A percentile compares a stretch with the other conserved stretches of the same genome.
Evolutionary conservation across 2,329 filamentous ascomycete species (phyloP).

Genomic region (Fusarium brevicatenulatum): DNA sequence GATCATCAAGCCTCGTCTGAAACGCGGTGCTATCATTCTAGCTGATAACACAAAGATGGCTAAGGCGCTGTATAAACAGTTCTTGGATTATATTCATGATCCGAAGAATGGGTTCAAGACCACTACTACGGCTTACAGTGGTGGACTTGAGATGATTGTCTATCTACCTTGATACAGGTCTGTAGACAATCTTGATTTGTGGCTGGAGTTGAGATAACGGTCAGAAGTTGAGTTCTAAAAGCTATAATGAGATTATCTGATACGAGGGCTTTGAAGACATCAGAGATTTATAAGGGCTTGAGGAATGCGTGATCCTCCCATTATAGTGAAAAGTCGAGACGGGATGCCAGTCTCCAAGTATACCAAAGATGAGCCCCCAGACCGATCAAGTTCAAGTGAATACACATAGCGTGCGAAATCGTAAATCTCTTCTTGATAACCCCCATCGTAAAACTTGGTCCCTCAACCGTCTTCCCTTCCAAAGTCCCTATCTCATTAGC

Average conservation of each 20-base stretch:
- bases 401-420: slow-evolving; percentile 54
- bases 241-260: not conserved
- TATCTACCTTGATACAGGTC: slow-evolving; percentile 21
- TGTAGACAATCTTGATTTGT: slow-evolving; percentile 28
- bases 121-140: slow-evolving; percentile 46
- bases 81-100: slow-evolving; percentile 57
- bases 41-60: slow-evolving; percentile 59
- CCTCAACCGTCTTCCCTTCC: slow-evolving; percentile 21
- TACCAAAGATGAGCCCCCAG: slow-evolving; percentile 48
- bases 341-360: slow-evolving; percentile 43
- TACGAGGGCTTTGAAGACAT: not conserved
- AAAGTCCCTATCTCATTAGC: slow-evolving; percentile 18
- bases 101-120: slow-evolving; percentile 61
- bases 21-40: slow-evolving; percentile 59
- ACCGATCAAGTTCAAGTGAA: slow-evolving; percentile 54
- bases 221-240: not conserved
- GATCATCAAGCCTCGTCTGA: slow-evolving; percentile 58
- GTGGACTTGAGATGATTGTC: slow-evolving; percentile 47
- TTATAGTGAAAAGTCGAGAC: slow-evolving; percentile 16
- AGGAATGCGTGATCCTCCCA: not conserved
- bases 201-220: not conserved
- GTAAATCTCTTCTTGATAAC: slow-evolving; percentile 47
- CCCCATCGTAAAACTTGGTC: slow-evolving; percentile 25
- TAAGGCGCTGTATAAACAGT: slow-evolving; percentile 56
- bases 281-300: not conserved